Conservation (phyloP, 768 basidiomycete genomes). For the Agaricus blazei region DNA sequence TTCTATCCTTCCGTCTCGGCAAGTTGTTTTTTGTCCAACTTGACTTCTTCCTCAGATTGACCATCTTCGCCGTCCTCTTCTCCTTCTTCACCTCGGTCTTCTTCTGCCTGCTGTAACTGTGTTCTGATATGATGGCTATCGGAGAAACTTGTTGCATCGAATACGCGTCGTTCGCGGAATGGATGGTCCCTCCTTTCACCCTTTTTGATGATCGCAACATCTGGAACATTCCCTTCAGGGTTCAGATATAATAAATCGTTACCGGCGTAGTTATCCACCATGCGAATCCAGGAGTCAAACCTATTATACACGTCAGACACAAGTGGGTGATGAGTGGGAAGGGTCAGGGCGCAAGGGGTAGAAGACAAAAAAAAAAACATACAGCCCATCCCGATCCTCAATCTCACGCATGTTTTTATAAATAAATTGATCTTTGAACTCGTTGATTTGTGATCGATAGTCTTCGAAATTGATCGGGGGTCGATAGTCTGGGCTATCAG, state of each 20-base stretch:
- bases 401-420: slow-evolving; percentile 83
- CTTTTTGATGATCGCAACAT: slow-evolving; percentile 59
- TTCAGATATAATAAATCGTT: slow-evolving; percentile 78
- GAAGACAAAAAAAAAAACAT: slow-evolving; percentile 21
- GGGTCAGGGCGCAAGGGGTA: neutral
- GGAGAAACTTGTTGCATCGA: slow-evolving; percentile 58
- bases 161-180: slow-evolving; percentile 65
- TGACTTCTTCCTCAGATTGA: slow-evolving; percentile 33
- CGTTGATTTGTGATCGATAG: slow-evolving; percentile 62
- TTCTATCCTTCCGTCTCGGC: slow-evolving; percentile 49
- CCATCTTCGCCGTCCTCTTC: slow-evolving; percentile 38
- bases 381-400: slow-evolving; percentile 78
- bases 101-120: slow-evolving; percentile 28
- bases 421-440: slow-evolving; percentile 82
- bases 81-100: slow-evolving; percentile 37
- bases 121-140: slow-evolving; percentile 24
- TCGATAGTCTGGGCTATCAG: slow-evolving; percentile 57
- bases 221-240: slow-evolving; percentile 70
- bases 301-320: slow-evolving; percentile 27
- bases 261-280: slow-evolving; percentile 71
- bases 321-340: neutral
- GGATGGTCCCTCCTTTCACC: slow-evolving; percentile 52
- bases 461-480: slow-evolving; percentile 68
- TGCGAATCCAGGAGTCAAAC: slow-evolving; percentile 82
- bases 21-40: slow-evolving; percentile 35